phyloP scores from a whole-genome alignment of 331 rosid species.

The Malus hybrid region DNA sequence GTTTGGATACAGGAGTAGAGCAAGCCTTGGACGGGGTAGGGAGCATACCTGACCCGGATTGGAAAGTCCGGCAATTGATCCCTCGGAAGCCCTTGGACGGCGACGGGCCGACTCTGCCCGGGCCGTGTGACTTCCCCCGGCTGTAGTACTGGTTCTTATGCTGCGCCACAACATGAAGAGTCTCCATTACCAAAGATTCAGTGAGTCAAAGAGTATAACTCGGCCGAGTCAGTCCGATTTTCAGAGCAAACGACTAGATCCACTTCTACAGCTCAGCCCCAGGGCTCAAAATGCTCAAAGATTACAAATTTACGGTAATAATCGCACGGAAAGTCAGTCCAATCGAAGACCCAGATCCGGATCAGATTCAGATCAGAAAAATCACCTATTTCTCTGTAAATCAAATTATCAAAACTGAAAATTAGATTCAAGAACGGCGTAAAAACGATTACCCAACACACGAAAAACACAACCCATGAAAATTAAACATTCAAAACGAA shows the following conservation, averaged over 20 bases:
- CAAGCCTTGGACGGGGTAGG: conserved; percentile 49
- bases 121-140: conserved; percentile 38
- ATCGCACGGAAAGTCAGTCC: not conserved
- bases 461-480: not conserved
- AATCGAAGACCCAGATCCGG: conserved; percentile 24
- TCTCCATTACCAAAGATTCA: conserved; percentile 46
- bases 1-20: conserved; percentile 27
- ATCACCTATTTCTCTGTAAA: conserved; percentile 20
- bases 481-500: not conserved
- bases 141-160: conserved; percentile 55
- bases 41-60: conserved; percentile 54
- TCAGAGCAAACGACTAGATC: conserved; percentile 12
- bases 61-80: conserved; percentile 69
- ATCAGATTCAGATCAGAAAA: conserved; percentile 1
- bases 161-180: conserved; percentile 65
- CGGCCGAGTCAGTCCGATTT: not conserved
- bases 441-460: not conserved
- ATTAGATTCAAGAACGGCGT: not conserved
- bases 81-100: conserved; percentile 39
- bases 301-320: not conserved
- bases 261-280: conserved; percentile 20
- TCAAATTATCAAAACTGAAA: not conserved
- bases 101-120: conserved; percentile 39
- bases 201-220: conserved; percentile 3
- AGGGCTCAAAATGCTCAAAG: conserved; percentile 9